Base-by-base conservation (phyloP, 1,284 basidiomycete genomes). In the Ceratobasidium sp. region DNA sequence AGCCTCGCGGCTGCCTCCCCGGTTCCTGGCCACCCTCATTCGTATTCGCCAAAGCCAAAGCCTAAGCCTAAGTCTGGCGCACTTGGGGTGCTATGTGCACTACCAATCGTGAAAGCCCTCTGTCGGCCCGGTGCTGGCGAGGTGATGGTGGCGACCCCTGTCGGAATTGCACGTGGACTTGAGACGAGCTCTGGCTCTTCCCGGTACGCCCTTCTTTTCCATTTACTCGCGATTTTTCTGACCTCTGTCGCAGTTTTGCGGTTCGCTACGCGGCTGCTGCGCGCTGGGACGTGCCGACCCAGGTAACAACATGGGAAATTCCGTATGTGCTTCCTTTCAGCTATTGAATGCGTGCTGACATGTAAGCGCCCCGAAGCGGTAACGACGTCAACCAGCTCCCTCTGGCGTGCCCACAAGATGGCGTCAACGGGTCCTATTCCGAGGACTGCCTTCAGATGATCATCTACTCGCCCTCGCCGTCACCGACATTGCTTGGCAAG, bases 401-500 rank as follows among this genome's bases (percentile, higher is more conserved):
- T 29, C 84, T 89, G 4, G 85, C 88, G 19, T 95, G 93, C 79
- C 90, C 92, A 24, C 93, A 94, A 80, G 19, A 24, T n/a, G 48
- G 74, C 19, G 81, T 79, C 73, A 77, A 84, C 24, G 86, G 83
- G 0, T 86, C 83, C 76, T 86, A 87, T 61, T 79, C 79, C 1
- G 93, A 95, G 80, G 92, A 95, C 80, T 95, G 93, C 80, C 83
- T 95, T 53, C 91, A 89, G 13, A 88, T 92, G 83, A 82, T 92
- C 13, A 81, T 93, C 39, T 94, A 93, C 80, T 88, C 90, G 0
- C 92, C 93, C 1, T 34, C 51, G 5, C 56, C 75, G 22, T n/a
- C n/a, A 16, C 29, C n/a, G 41, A 77, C 81, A 76, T 77, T 79
- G 76, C 74, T 82, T 81, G 66, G 79, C 74, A 58, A 54, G 75